phyloP scores from a whole-genome alignment of 2,329 filamentous ascomycete genomes.

The Colletotrichum acutatum region DNA sequence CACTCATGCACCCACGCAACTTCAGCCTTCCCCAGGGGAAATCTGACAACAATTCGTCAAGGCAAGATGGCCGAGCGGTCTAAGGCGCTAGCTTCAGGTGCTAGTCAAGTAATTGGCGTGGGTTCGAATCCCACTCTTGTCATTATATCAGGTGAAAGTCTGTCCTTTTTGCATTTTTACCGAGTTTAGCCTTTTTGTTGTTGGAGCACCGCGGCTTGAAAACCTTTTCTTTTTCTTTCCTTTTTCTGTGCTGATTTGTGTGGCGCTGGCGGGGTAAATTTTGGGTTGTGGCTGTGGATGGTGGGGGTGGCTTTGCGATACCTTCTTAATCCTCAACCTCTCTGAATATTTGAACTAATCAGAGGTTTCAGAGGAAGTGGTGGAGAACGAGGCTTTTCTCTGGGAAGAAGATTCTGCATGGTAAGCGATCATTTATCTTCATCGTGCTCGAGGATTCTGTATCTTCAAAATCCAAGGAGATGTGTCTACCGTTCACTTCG shows the following conservation, averaged over 20 bases:
- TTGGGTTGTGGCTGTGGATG: background rate
- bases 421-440: too few relatives aligned
- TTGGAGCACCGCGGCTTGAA: too few relatives aligned
- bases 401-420: too few relatives aligned
- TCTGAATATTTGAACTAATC: too few relatives aligned
- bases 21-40: accelerated
- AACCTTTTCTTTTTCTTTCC: background rate
- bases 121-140: conserved; percentile 21
- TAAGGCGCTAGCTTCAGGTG: conserved; percentile 24
- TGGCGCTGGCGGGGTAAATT: background rate
- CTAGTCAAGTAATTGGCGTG: conserved; percentile 23
- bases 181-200: background rate
- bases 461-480: too few relatives aligned
- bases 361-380: background rate
- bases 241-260: background rate
- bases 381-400: background rate
- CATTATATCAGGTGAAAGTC: background rate
- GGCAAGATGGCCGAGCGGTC: conserved; percentile 23
- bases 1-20: background rate
- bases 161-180: accelerated
- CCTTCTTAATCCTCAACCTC: too few relatives aligned
- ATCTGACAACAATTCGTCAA: background rate
- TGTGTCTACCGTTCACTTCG: too few relatives aligned
- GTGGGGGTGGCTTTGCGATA: background rate
- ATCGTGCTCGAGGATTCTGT: too few relatives aligned